phyloP scores from a whole-genome alignment of 257 asterid genomes.

The Solanum etuberosum region DNA sequence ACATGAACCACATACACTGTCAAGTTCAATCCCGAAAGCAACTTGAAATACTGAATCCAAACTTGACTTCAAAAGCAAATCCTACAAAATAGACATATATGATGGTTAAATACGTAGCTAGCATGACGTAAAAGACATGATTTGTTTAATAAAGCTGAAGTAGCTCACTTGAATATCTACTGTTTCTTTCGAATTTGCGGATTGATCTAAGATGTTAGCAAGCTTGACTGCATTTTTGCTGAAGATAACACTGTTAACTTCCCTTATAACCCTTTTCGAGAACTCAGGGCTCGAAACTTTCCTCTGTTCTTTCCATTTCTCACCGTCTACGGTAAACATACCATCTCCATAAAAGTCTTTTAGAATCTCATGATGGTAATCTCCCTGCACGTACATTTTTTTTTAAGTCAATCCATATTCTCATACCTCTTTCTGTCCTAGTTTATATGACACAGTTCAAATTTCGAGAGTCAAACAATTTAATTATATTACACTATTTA shows the following conservation, averaged over 20 bases:
- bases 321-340: constrained; percentile 38
- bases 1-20: constrained; percentile 40
- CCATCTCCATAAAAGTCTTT: constrained; percentile 43
- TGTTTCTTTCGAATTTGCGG: constrained; percentile 9
- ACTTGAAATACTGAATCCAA: constrained; percentile 48
- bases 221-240: constrained; percentile 26
- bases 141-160: background rate
- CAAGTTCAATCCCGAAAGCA: constrained; percentile 47
- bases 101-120: background rate
- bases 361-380: background rate
- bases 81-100: constrained; percentile 10
- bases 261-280: constrained; percentile 30
- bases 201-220: constrained; percentile 16
- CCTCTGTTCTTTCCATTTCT: constrained; percentile 35
- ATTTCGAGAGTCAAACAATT: background rate
- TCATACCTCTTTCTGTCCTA: background rate
- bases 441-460: background rate
- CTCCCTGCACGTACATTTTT: background rate
- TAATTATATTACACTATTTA: background rate
- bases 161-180: constrained; percentile 14
- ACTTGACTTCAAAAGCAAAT: constrained; percentile 39
- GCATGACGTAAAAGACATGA: background rate
- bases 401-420: background rate
- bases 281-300: constrained; percentile 41
- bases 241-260: constrained; percentile 29